Percentiles rank a stretch among this genome's conserved stretches.
phyloP scores from a whole-genome alignment of 306 rosid genomes.

The Arachis hypogaea region DNA sequence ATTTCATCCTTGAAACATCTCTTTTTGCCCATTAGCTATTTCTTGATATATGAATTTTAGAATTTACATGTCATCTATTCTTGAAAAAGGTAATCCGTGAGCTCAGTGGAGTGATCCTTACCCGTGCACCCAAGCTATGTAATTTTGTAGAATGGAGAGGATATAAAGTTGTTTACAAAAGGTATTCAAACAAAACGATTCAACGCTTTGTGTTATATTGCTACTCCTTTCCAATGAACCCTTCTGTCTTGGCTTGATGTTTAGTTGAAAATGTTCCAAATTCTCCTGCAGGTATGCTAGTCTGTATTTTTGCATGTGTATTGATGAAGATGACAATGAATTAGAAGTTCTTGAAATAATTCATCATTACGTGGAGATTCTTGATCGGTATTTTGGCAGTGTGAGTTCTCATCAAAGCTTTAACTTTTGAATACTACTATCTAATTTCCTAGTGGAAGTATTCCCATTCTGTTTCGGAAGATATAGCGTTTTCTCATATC shows the following conservation, averaged over 20 bases:
- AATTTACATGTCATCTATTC: constrained; percentile 25
- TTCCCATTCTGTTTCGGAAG: not conserved
- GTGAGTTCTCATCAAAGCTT: constrained; percentile 56
- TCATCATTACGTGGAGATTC: constrained; percentile 91
- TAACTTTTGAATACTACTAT: constrained; percentile 8
- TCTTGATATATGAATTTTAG: constrained; percentile 13
- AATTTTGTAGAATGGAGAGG: constrained; percentile 97
- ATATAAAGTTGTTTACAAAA: constrained; percentile 88
- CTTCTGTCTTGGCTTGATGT: constrained; percentile 11
- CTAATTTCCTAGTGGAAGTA: not conserved
- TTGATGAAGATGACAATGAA: constrained; percentile 86
- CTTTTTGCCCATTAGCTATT: constrained; percentile 18
- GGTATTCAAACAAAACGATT: constrained; percentile 46
- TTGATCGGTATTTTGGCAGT: constrained; percentile 93
- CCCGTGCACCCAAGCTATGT: constrained; percentile 90
- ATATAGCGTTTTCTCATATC: not conserved
- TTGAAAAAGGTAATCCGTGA: constrained; percentile 69
- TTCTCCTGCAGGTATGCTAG: constrained; percentile 82
- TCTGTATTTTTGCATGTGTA: constrained; percentile 94
- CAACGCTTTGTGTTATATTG: not conserved
- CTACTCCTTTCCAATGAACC: constrained; percentile 8
- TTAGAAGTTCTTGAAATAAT: constrained; percentile 84
- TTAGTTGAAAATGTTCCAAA: not conserved
- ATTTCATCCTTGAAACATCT: constrained; percentile 9
- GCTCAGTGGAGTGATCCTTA: constrained; percentile 82